Evolutionary conservation across 2,329 filamentous ascomycete genomes (phyloP), one percentile per base, ranked within the genome.

Genomic region (Colletotrichum filicis): DNA sequence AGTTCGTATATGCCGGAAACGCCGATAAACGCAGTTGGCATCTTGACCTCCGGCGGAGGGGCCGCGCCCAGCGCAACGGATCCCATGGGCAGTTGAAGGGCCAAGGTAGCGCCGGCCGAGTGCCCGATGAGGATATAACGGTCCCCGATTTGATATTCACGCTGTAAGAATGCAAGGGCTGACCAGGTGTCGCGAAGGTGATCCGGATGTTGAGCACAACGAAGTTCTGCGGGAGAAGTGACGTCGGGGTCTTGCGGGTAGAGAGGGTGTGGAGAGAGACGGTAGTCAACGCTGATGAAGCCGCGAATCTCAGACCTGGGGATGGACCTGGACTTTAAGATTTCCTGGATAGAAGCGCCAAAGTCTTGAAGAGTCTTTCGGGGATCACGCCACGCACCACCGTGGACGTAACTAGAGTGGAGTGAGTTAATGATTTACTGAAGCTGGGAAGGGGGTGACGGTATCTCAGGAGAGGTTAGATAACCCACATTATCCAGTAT

Each of bases 1-100:
- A 95, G 80, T 77, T 93, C 89, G 80, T 94, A 94, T 26, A 95
- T 89, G 1, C 93, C 92, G 68, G 89, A 88, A 24, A 93, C 81
- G 42, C 91, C 88, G 5, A 93, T 79, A n/a, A 93, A 81, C 4
- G 87, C 88, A 3, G 82, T 77, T 0, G 90, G 90, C 22, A 84
- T 78, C 6, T 79, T 81, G 4, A 84, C 78, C 9, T 75, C 76
- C 4, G 55, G 61, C 8, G 80, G 76, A 8, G 76, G 70, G 19
- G 71, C 30, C 56, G 76, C 61, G 68, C 70, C 64, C 22, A 82
- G 74, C 61, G 82, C 77, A 19, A 75, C 74, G 52, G 82, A 78
- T 57, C 83, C 82, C 86, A 88, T 88, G 37, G 89, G 80, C 14
- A 89, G 79, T 81, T 95, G 93, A 67, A 91, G 86, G 0, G 89